These are phyloP conservation scores for Phialophora expanda DNA, from an alignment of 2,329 filamentous ascomycete genomes.

Conservation along the genomic window DNA sequence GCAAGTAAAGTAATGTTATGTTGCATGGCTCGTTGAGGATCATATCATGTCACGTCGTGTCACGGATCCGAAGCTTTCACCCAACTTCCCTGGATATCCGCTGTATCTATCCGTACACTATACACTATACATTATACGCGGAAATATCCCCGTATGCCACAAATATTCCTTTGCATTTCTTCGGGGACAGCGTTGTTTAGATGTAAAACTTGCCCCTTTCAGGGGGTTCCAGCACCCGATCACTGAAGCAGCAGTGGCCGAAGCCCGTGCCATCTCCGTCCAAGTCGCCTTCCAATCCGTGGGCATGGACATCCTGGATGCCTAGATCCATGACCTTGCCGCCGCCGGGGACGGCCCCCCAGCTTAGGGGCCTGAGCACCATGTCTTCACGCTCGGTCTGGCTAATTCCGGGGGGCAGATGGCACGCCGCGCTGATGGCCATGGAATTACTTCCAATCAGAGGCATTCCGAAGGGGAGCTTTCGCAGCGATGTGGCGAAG, in stretches of 20 bases:
- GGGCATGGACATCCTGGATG: conserved; percentile 18
- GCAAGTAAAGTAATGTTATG: neutral
- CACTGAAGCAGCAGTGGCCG: conserved; percentile 41
- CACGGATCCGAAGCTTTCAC: neutral
- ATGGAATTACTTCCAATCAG: conserved; percentile 43
- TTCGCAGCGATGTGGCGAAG: conserved; percentile 32
- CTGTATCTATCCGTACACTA: neutral
- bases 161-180: too few relatives aligned
- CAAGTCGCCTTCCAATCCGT: conserved; percentile 22
- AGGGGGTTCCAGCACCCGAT: conserved; percentile 33
- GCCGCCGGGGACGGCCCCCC: conserved; percentile 36
- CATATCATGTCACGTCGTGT: neutral
- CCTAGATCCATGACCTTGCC: conserved; percentile 27
- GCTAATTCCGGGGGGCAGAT: conserved; percentile 33
- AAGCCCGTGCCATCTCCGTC: conserved; percentile 28
- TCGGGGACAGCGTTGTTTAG: conserved; percentile 7
- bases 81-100: neutral
- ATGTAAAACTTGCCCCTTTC: conserved; percentile 36
- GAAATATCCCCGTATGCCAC: neutral
- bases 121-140: neutral
- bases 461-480: conserved; percentile 41
- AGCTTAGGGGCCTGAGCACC: conserved; percentile 37
- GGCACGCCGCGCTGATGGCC: conserved; percentile 46
- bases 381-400: conserved; percentile 34
- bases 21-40: neutral